Evolutionary conservation across 768 basidiomycete species (phyloP).

Genomic region (Mycena kentingensis): DNA sequence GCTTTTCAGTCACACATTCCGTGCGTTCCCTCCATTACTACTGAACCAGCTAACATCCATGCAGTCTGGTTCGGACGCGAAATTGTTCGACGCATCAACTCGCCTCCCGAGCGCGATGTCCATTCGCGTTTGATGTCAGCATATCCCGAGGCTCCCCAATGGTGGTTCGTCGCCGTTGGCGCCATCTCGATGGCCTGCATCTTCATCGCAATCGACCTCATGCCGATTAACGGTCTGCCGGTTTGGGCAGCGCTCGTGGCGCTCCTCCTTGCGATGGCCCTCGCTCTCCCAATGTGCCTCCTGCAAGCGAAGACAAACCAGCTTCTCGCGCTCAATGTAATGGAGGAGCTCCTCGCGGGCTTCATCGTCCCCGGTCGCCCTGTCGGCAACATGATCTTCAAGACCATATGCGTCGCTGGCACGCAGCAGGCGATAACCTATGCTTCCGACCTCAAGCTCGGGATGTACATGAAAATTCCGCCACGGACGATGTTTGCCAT

Average conservation of each 20-base stretch:
- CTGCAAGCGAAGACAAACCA: conserved; percentile 90
- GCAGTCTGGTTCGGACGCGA: conserved; percentile 86
- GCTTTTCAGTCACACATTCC: conserved; percentile 74
- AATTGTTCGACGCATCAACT: conserved; percentile 69
- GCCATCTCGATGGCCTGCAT: conserved; percentile 57
- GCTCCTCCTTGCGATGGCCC: conserved; percentile 47
- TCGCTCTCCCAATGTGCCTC: conserved; percentile 73
- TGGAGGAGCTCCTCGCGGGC: conserved; percentile 77
- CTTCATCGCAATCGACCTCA: conserved; percentile 69
- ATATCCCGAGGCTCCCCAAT: conserved; percentile 75
- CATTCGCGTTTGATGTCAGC: conserved; percentile 82
- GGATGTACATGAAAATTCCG: conserved; percentile 88
- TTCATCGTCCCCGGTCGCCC: conserved; percentile 82
- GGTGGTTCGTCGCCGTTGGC: conserved; percentile 70
- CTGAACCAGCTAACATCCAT: conserved; percentile 1
- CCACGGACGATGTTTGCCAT: conserved; percentile 76
- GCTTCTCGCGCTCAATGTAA: conserved; percentile 61
- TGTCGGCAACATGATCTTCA: conserved; percentile 83
- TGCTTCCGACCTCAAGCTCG: conserved; percentile 77
- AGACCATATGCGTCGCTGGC: conserved; percentile 59
- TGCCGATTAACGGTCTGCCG: conserved; percentile 68
- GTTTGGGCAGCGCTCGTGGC: conserved; percentile 73
- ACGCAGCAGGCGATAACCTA: conserved; percentile 66
- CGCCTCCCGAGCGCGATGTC: conserved; percentile 72
- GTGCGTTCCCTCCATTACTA: conserved; percentile 42